These are phyloP conservation scores for Raphanus hybrid DNA, from an alignment of 441 rosid genomes.

Conservation along the genomic window DNA sequence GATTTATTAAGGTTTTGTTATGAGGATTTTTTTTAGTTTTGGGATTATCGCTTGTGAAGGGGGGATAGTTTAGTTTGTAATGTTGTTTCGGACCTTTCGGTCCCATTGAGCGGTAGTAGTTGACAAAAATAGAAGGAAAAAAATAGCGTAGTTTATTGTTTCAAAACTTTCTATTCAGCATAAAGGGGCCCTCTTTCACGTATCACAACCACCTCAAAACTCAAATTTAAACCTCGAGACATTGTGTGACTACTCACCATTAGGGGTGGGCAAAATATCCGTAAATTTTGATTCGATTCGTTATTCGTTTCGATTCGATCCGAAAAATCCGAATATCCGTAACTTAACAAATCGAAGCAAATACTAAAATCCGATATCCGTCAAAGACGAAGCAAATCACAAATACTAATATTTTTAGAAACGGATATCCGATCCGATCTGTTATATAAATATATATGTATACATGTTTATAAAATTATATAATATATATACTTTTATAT, in stretches of 20 bases:
- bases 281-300: no score
- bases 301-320: no score
- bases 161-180: conserved; percentile 12
- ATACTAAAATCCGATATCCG: no score
- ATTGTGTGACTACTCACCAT: conserved; percentile 12
- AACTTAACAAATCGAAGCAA: no score
- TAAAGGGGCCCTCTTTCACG: conserved; percentile 21
- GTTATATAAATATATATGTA: no score
- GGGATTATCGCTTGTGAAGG: background rate
- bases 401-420: no score
- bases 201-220: conserved; percentile 12
- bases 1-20: background rate
- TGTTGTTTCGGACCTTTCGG: background rate
- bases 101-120: background rate
- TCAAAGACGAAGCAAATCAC: no score
- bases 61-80: background rate
- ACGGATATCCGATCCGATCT: no score
- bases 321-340: no score
- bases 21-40: background rate
- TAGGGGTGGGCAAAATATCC: no score
- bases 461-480: no score
- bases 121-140: background rate
- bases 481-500: no score
- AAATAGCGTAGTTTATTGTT: background rate
- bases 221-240: conserved; percentile 6